Evolutionary conservation across 2,329 filamentous ascomycete genomes (phyloP).

Genomic region (Cyclaneusma minus): DNA sequence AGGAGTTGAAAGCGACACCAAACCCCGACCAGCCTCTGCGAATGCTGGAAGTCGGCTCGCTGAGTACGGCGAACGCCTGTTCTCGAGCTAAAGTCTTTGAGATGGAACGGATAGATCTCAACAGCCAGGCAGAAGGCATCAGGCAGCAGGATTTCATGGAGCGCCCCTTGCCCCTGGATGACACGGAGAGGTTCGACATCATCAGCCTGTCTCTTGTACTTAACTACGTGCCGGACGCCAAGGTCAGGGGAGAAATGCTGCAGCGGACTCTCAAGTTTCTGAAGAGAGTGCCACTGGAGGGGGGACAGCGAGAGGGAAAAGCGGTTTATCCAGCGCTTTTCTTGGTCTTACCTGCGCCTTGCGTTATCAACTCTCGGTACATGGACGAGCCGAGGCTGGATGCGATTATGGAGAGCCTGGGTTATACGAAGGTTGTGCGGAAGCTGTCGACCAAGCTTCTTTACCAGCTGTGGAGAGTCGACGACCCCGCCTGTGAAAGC

Average conservation of each 20-base stretch:
- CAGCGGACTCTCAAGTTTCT: slow-evolving; percentile 59
- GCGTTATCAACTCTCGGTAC: slow-evolving; percentile 81
- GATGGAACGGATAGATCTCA: slow-evolving; percentile 75
- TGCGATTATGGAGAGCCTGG: slow-evolving; percentile 61
- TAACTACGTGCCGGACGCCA: slow-evolving; percentile 78
- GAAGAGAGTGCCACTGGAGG: slow-evolving; percentile 15
- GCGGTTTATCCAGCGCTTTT: slow-evolving; percentile 57
- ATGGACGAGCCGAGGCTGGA: slow-evolving; percentile 55
- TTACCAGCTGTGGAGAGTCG: slow-evolving; percentile 71
- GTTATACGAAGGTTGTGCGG: slow-evolving; percentile 47
- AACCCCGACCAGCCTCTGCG: slow-evolving; percentile 28
- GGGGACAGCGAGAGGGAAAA: slow-evolving; percentile 10
- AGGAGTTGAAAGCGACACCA: too few relatives aligned
- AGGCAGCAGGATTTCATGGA: slow-evolving; percentile 89
- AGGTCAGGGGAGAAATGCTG: slow-evolving; percentile 71
- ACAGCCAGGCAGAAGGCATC: slow-evolving; percentile 72
- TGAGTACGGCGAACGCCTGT: slow-evolving; percentile 75
- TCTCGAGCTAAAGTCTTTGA: slow-evolving; percentile 56
- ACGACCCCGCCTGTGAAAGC: slow-evolving; percentile 8
- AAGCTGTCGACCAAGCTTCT: slow-evolving; percentile 74
- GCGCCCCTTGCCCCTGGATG: slow-evolving; percentile 50
- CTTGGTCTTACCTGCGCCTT: slow-evolving; percentile 77
- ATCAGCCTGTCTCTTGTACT: slow-evolving; percentile 85
- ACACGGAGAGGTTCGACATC: slow-evolving; percentile 62
- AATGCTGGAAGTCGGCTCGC: slow-evolving; percentile 78